A percentile compares a stretch with the other conserved stretches of the same genome.
These are phyloP conservation scores for Plasmopara halstedii DNA, from an alignment of 352 stramenopile species.

Conservation along the genomic window DNA sequence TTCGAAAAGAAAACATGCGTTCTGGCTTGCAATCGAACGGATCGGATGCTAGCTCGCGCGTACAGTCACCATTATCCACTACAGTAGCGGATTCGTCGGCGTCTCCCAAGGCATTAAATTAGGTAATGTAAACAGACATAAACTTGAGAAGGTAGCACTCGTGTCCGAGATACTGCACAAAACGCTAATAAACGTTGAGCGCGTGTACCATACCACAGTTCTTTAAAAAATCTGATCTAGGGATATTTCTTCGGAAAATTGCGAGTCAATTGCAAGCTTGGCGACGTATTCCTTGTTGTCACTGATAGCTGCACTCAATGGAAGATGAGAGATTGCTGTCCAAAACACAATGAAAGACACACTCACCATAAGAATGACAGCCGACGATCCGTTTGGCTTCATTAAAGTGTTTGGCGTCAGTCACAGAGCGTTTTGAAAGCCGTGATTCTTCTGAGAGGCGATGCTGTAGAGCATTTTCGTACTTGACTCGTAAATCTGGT, in stretches of 20 bases:
- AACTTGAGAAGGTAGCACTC: conserved; percentile 5
- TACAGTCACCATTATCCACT: conserved; percentile 40
- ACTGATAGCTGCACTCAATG: conserved; percentile 37
- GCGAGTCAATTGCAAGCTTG: conserved; percentile 67
- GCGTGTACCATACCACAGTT: conserved; percentile 21
- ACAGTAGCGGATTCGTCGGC: conserved; percentile 50
- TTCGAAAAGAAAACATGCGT: conserved; percentile 22
- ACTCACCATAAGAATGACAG: conserved; percentile 63
- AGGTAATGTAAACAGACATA: conserved; percentile 3
- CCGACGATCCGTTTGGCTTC: conserved; percentile 60
- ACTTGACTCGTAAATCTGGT: conserved; percentile 36
- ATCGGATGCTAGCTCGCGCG: conserved; percentile 19
- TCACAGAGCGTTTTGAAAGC: conserved; percentile 28
- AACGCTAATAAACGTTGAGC: conserved; percentile 12
- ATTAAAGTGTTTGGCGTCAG: conserved; percentile 36
- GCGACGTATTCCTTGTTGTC: conserved; percentile 81
- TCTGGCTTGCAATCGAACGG: conserved; percentile 24
- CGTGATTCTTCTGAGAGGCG: conserved; percentile 13
- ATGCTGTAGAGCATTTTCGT: conserved; percentile 31
- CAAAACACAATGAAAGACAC: not conserved
- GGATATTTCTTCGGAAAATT: conserved; percentile 50
- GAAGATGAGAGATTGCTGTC: not conserved
- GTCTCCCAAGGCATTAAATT: conserved; percentile 28
- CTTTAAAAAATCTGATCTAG: conserved; percentile 61
- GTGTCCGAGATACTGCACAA: conserved; percentile 11